Base-by-base conservation (phyloP, 1,284 basidiomycete species). In the Leccinum insolens region DNA sequence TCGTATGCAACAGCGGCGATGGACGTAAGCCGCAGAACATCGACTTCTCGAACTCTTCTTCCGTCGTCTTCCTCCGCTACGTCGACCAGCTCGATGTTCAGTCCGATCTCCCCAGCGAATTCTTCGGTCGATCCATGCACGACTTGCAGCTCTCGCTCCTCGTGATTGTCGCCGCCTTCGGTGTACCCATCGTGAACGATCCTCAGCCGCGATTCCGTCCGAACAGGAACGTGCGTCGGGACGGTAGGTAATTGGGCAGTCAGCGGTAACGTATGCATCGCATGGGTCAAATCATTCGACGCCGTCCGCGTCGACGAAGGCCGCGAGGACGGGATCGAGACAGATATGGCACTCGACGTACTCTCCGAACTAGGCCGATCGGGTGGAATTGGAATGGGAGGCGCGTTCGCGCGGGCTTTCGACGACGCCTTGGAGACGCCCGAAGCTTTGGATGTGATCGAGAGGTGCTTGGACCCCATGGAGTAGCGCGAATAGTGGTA, bases 401-500 rank as follows among this genome's bases (percentile, higher is more conserved):
- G 75, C 1, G 66, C 71, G n/a, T 74, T 66, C 7, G 65, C 67
- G 25, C 69, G 75, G 14, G 67, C 44, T 60, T 67, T 78, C 1
- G 77, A 76, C 17, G 75, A 76, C 25, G 71, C 31, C 39, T 78
- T 78, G 63, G 76, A 76, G 7, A 41, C 55, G 3, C 73, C 70
- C 2, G 77, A 79, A 8, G 65, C 65, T 34, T 76, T 79, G 17
- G 78, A 72, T 39, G 58, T 11, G 49, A 64, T 15, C 3, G 76
- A 76, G 61, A 62, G 49, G 3, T 72, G 80, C 70, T 79, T 78
- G 66, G 81, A 82, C 14, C 81, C 77, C 68, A 87, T 80, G 0
- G 89, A 91, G 66, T 84, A 84, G 7, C 89, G 81, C 7, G 89
- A 91, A 72, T 92, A 92, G 3, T 89, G 85, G 73, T 92, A 92